Base-by-base conservation (phyloP, 2,329 filamentous ascomycete genomes). In the Magnaporthiopsis rhizophila region DNA sequence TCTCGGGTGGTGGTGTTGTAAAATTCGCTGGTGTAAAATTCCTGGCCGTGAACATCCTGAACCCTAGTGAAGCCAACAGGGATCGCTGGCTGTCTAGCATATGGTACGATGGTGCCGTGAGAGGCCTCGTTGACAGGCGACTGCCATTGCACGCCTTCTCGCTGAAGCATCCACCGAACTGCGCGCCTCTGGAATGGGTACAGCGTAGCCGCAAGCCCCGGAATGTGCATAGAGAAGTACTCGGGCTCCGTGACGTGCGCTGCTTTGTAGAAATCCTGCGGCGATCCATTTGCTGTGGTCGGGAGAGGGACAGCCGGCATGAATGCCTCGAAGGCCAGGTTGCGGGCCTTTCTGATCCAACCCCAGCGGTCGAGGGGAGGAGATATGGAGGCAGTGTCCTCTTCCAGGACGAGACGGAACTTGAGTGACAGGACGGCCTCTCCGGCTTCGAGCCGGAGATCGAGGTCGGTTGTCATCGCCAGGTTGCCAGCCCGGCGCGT, bases 151-250 rank as follows among this genome's bases (percentile, higher is more conserved):
- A 86, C 81, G 5, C 86, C 86, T 75, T 94, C 90, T 59, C 87
- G 82, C 58, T 76, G 75, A 59, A 93, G 73, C 65, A 92, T 77
- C 90, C 90, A 94, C 61, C 86, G 80, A 2, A 92, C 79, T 1
- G 89, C 84, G 65, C 89, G 79, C 64, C 85, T 84, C 73, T 93
- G 90, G 66, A 92, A 93, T 0, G 89, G 89, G 71, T 86, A 92
- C 0, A 92, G 75, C 0, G 75, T 77, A 1, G 85, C 80, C 59
- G 76, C 76, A 62, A 82, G 77, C 32, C 74, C 75, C 0, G 78
- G 75, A 7, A 85, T 72, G 3, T 75, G 53, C 50, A 85, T 76
- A 0, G 75, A 72, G 1, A 71, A 65, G 63, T 82, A 78, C 6
- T 76, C 70, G n/a, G 76, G 77, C 13, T 77, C 67, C 1, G 90